Conservation (phyloP, 495 filamentous ascomycete genomes). For the Penicillium fimorum region DNA sequence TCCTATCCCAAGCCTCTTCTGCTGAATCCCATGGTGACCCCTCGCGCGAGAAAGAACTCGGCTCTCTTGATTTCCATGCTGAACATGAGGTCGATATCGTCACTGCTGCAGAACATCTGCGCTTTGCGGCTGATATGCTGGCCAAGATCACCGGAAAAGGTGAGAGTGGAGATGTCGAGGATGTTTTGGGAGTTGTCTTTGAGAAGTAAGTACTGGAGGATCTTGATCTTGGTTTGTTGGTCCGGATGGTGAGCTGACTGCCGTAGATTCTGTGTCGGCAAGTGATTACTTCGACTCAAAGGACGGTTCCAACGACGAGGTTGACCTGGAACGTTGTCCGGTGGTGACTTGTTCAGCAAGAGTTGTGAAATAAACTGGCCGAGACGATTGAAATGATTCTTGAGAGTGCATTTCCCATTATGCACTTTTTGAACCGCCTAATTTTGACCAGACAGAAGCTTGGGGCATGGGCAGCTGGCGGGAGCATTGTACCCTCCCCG, state of each 20-base stretch:
- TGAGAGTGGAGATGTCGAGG: slow-evolving; percentile 88
- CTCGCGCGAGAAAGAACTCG: slow-evolving; percentile 1
- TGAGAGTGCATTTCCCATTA: not conserved
- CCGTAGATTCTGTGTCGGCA: slow-evolving; percentile 68
- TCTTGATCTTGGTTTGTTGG: slow-evolving; percentile 3
- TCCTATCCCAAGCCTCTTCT: slow-evolving; percentile 47
- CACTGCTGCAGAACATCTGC: slow-evolving; percentile 85
- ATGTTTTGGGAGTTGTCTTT: slow-evolving; percentile 95
- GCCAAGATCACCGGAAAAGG: slow-evolving; percentile 86
- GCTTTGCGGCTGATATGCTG: slow-evolving; percentile 75
- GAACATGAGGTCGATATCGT: slow-evolving; percentile 73
- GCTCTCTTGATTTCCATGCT: slow-evolving; percentile 1
- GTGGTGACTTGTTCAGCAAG: slow-evolving; percentile 12
- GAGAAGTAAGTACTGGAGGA: slow-evolving; percentile 68
- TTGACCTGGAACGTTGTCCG: not conserved
- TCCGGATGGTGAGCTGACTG: slow-evolving; percentile 24
- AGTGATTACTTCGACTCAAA: slow-evolving; percentile 40
- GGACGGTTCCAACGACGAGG: not conserved
- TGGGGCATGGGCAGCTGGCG: slow-evolving; percentile 12
- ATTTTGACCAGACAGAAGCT: not conserved
- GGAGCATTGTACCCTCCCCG: slow-evolving; percentile 56
- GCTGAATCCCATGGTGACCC: slow-evolving; percentile 5
- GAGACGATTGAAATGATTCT: not conserved
- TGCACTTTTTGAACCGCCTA: slow-evolving; percentile 3
- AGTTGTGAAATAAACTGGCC: slow-evolving; percentile 7